A percentile compares a stretch with the other conserved stretches of the same genome.
Evolutionary conservation across 1,284 basidiomycete species (phyloP).

Genomic region (Leucoagaricus sp.): DNA sequence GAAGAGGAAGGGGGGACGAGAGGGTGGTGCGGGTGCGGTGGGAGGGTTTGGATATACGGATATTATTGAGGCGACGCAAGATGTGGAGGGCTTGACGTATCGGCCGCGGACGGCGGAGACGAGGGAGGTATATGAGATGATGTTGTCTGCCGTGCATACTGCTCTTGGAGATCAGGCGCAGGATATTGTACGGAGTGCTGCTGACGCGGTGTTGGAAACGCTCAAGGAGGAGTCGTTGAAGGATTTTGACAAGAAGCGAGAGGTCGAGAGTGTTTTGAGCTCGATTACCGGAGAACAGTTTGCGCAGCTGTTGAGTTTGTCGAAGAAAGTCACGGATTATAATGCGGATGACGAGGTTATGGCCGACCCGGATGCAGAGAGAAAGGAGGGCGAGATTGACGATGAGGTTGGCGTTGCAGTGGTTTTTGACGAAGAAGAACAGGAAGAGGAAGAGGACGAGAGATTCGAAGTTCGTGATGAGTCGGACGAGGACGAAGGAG

Average conservation of each 20-base stretch:
- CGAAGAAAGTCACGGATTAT: conserved; percentile 97
- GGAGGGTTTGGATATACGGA: conserved; percentile 80
- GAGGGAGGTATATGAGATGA: conserved; percentile 94
- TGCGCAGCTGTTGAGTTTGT: conserved; percentile 82
- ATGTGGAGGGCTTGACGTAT: too few species aligned
- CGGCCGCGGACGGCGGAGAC: too few species aligned
- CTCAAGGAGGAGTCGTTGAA: conserved; percentile 97
- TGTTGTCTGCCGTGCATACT: conserved; percentile 83
- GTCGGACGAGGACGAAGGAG: conserved; percentile 66
- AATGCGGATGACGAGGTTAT: conserved; percentile 82
- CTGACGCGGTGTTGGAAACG: conserved; percentile 88
- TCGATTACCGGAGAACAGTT: conserved; percentile 77
- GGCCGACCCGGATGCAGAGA: conserved; percentile 74
- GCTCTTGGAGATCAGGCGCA: conserved; percentile 93
- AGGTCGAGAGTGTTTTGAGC: conserved; percentile 83
- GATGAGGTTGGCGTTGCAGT: conserved; percentile 95
- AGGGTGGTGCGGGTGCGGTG: conserved; percentile 55
- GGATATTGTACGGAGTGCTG: conserved; percentile 93
- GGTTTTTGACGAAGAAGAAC: conserved; percentile 94
- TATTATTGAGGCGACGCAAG: conserved; percentile 90
- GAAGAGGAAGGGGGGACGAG: conserved; percentile 60
- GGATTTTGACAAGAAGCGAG: too few species aligned
- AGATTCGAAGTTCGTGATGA: conserved; percentile 81
- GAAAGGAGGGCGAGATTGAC: conserved; percentile 82
- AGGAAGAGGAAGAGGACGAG: conserved; percentile 88